phyloP scores from a whole-genome alignment of 2,329 filamentous ascomycete species.

The Phialophora expanda region DNA sequence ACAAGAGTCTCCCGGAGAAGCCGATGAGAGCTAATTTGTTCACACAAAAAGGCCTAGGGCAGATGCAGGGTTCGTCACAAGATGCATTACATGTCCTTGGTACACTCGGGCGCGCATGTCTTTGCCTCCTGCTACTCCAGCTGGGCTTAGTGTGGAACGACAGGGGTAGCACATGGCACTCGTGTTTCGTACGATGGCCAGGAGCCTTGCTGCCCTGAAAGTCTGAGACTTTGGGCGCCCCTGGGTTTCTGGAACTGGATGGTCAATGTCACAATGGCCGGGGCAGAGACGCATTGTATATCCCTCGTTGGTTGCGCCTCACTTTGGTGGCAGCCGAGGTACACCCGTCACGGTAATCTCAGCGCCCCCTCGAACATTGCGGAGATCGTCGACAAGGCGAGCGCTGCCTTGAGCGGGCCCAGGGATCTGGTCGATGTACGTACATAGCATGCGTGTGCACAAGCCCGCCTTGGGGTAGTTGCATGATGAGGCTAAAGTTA shows the following conservation, averaged over 20 bases:
- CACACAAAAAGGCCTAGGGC: background rate
- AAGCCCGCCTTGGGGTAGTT: background rate
- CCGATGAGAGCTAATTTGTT: background rate
- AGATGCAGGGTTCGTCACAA: background rate
- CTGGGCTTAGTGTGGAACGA: background rate
- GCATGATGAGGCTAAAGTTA: background rate
- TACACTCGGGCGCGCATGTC: background rate
- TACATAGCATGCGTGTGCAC: background rate
- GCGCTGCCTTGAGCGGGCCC: background rate
- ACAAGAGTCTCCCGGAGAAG: background rate
- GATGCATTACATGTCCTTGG: background rate
- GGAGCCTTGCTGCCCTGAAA: background rate
- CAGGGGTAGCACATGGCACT: background rate
- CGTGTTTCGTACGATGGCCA: background rate
- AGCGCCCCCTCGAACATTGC: background rate
- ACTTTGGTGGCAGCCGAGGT: conserved; percentile 7
- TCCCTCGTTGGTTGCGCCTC: conserved; percentile 8
- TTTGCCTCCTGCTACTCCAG: background rate
- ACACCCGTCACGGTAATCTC: background rate
- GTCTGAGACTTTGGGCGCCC: background rate
- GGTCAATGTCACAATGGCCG: background rate
- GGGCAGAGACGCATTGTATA: background rate
- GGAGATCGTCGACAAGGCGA: conserved; percentile 4
- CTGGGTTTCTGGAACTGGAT: background rate
- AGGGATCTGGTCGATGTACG: background rate